Evolutionary conservation across 441 rosid genomes (phyloP).

Genomic region (Eruca vesicaria): DNA sequence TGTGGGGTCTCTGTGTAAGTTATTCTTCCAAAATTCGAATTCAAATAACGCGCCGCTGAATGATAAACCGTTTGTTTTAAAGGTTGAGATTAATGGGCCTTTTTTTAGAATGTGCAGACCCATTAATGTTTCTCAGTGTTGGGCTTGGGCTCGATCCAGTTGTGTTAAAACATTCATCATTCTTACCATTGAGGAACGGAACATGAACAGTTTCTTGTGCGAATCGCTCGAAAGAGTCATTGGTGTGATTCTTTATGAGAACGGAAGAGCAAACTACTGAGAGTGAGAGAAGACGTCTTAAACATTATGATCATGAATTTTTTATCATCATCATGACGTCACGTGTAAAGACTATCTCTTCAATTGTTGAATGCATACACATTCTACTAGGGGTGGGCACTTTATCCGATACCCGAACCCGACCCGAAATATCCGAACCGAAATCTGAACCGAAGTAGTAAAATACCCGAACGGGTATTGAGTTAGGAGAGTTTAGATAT

Average conservation of each 20-base stretch:
- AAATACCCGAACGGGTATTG: too few relatives aligned
- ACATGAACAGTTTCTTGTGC: too few relatives aligned
- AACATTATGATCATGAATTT: neutral
- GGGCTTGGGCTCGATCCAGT: neutral
- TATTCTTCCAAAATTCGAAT: slow-evolving; percentile 9
- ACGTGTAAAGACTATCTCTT: neutral
- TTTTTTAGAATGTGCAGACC: neutral
- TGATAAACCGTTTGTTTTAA: slow-evolving; percentile 11
- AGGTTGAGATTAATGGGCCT: neutral
- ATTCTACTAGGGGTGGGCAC: too few relatives aligned
- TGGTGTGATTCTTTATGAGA: neutral
- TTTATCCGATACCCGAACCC: too few relatives aligned
- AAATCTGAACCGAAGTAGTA: too few relatives aligned
- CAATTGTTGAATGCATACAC: neutral
- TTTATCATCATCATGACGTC: neutral
- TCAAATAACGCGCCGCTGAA: slow-evolving; percentile 28
- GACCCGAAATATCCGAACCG: too few relatives aligned
- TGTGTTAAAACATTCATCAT: neutral
- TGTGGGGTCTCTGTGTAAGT: slow-evolving; percentile 17
- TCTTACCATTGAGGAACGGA: too few relatives aligned
- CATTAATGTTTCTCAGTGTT: neutral
- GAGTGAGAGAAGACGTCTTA: neutral
- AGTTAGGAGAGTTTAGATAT: too few relatives aligned
- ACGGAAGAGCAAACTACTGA: neutral
- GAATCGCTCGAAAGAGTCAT: too few relatives aligned